Evolutionary conservation across 2,329 filamentous ascomycete species (phyloP).

Genomic region (Chaetomium sp.): DNA sequence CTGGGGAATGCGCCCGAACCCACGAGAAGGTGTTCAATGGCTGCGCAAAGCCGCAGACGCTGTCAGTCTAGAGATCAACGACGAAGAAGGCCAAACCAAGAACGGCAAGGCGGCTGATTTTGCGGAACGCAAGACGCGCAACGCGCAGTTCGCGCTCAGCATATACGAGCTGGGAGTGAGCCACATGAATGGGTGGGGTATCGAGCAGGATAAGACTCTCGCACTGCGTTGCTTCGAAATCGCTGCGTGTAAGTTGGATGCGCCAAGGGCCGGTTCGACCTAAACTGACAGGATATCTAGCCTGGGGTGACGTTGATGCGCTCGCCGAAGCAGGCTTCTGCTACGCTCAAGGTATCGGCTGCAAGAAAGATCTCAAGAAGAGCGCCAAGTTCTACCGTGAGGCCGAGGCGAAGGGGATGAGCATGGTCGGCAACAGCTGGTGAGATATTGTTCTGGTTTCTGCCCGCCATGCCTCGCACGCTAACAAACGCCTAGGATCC

Average conservation of each 20-base stretch:
- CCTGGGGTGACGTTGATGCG: conserved; percentile 94
- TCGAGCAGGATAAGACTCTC: conserved; percentile 85
- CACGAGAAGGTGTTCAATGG: conserved; percentile 88
- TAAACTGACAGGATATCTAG: conserved; percentile 43
- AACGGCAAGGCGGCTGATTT: conserved; percentile 65
- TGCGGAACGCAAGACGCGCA: conserved; percentile 75
- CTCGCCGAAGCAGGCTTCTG: conserved; percentile 94
- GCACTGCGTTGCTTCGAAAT: conserved; percentile 95
- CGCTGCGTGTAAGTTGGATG: conserved; percentile 68
- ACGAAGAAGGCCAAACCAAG: conserved; percentile 70
- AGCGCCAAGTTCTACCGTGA: conserved; percentile 87
- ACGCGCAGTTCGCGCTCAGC: conserved; percentile 90
- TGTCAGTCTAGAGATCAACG: conserved; percentile 78
- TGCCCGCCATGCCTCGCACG: not conserved
- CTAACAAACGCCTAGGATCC: conserved; percentile 66
- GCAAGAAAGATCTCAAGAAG: conserved; percentile 95
- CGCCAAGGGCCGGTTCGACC: not conserved
- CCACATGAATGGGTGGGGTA: conserved; percentile 98
- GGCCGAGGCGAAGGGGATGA: conserved; percentile 91
- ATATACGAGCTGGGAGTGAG: conserved; percentile 96
- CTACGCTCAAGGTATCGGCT: conserved; percentile 90
- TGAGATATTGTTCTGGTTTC: conserved; percentile 51
- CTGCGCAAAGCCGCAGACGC: conserved; percentile 86
- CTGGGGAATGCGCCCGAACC: conserved; percentile 96
- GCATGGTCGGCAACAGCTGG: conserved; percentile 98